Percentiles rank a stretch among this genome's conserved stretches.
Conservation (phyloP, 2,329 filamentous ascomycete genomes). For the Ilyonectria sp. region DNA sequence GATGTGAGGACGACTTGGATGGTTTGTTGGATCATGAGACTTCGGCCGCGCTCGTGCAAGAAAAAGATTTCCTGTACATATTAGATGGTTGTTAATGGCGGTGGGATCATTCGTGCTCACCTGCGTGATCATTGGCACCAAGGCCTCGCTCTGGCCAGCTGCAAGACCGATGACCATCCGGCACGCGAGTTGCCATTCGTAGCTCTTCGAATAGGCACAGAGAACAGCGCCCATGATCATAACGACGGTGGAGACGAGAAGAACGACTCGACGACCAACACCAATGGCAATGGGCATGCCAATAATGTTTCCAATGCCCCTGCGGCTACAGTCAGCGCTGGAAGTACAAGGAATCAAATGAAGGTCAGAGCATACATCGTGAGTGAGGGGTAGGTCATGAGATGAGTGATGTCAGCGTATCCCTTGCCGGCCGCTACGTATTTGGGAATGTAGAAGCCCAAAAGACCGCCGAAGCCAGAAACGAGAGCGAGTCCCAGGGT, state of each 20-base stretch:
- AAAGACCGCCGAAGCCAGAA: conserved; percentile 32
- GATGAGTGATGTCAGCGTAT: conserved; percentile 32
- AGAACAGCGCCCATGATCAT: conserved; percentile 41
- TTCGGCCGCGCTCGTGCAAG: conserved; percentile 38
- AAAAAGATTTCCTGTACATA: conserved; percentile 41
- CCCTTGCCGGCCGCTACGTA: conserved; percentile 28
- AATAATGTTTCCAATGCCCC: conserved; percentile 43
- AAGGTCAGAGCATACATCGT: conserved; percentile 25
- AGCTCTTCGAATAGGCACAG: conserved; percentile 37
- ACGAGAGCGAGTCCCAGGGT: conserved; percentile 30
- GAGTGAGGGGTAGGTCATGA: conserved; percentile 34
- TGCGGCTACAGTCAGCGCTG: not conserved
- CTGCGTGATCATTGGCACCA: conserved; percentile 32
- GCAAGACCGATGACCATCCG: conserved; percentile 38
- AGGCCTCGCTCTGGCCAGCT: conserved; percentile 39
- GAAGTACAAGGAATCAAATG: not conserved
- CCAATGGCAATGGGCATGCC: conserved; percentile 43
- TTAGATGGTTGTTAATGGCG: not conserved
- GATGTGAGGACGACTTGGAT: conserved; percentile 40
- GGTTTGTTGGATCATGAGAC: conserved; percentile 42
- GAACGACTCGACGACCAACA: conserved; percentile 40
- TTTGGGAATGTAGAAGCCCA: conserved; percentile 33
- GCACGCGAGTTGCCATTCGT: conserved; percentile 41
- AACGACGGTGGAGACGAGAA: conserved; percentile 38
- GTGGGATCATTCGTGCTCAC: conserved; percentile 1